Conservation (phyloP, 805 yeast species). For the Dipodascopsis uninucleata region DNA sequence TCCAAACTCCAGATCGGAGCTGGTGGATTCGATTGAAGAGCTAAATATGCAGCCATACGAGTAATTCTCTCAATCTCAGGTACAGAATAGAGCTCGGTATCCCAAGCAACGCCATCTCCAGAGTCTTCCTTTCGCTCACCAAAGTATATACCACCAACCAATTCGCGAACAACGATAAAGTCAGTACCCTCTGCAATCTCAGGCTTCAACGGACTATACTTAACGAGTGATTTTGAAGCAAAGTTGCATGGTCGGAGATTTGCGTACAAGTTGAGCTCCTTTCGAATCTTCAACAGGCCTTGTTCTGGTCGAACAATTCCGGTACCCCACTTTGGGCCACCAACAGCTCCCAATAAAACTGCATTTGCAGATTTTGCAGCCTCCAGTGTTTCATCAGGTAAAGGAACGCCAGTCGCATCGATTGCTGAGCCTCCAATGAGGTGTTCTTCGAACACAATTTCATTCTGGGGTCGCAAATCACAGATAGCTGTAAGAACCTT, state of each 20-base stretch:
- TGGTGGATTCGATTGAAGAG: constrained; percentile 90
- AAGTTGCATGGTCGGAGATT: constrained; percentile 96
- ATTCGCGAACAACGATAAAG: constrained; percentile 89
- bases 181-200: constrained; percentile 87
- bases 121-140: constrained; percentile 94
- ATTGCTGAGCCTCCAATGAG: constrained; percentile 98
- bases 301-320: constrained; percentile 96
- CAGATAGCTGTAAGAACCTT: constrained; percentile 82
- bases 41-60: constrained; percentile 96
- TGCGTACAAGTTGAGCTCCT: constrained; percentile 90
- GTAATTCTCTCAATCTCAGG: constrained; percentile 93
- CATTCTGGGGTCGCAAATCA: constrained; percentile 46
- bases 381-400: constrained; percentile 77
- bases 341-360: constrained; percentile 95
- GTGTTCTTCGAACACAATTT: constrained; percentile 76
- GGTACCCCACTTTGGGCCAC: constrained; percentile 99
- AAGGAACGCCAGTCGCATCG: constrained; percentile 91
- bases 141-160: constrained; percentile 97
- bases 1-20: constrained; percentile 93
- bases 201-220: constrained; percentile 81
- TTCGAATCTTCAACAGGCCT: constrained; percentile 89
- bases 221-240: constrained; percentile 76
- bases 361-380: constrained; percentile 89
- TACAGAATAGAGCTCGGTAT: constrained; percentile 87
- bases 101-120: constrained; percentile 82